A percentile compares a stretch with the other conserved stretches of the same genome.
Conservation (phyloP, 2,329 filamentous ascomycete species). For the Chaetomium sp. region DNA sequence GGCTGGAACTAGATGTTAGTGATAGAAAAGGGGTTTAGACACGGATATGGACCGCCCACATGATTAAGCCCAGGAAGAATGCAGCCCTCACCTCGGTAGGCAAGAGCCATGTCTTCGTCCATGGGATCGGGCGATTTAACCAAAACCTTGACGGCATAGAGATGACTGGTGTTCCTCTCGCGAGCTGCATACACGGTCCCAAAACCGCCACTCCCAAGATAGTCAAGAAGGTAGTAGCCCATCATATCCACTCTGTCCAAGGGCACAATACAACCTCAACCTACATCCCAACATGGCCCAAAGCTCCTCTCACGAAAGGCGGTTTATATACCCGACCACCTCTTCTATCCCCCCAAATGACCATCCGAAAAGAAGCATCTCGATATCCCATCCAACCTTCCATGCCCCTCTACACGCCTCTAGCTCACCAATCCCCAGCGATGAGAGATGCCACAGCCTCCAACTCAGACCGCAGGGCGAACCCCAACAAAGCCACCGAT, state of each 20-base stretch:
- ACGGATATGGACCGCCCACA: neutral
- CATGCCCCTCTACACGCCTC: neutral
- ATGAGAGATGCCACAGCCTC: neutral
- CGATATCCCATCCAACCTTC: neutral
- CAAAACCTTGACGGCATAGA: slow-evolving; percentile 15
- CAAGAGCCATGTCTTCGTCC: neutral
- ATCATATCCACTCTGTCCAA: neutral
- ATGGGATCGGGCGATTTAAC: too few relatives aligned
- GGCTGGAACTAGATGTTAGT: neutral
- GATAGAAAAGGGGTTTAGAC: neutral
- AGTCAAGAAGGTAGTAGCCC: neutral
- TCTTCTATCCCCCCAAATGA: neutral
- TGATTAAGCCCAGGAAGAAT: slow-evolving; percentile 15
- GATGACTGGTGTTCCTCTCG: neutral
- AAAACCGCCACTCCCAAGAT: neutral
- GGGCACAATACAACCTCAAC: neutral
- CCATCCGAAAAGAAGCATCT: neutral
- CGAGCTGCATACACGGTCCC: neutral
- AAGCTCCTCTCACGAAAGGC: neutral
- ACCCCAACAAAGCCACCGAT: slow-evolving; percentile 7
- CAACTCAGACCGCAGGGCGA: slow-evolving; percentile 14
- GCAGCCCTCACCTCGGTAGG: neutral
- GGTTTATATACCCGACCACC: neutral
- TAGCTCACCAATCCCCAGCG: neutral
- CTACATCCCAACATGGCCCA: neutral